Base-by-base conservation (phyloP, 116 monocot species). In the Phalaenopsis hybrid region DNA sequence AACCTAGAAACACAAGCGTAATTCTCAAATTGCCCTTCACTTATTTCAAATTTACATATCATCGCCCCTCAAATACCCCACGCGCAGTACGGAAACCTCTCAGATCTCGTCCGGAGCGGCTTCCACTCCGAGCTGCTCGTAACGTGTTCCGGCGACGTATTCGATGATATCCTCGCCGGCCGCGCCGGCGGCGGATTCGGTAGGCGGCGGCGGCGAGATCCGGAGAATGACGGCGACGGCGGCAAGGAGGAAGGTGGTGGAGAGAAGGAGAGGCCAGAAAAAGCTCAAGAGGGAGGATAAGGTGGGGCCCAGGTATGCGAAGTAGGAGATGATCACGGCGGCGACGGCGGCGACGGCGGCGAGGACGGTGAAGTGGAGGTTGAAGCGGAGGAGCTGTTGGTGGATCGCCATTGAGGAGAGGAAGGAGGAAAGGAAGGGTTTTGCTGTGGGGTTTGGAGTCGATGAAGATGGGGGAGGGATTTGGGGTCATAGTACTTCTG, bases 221-320 rank as follows among this genome's bases (percentile, higher is more conserved):
- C 86, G 43, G 83, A 87, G 83, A 51, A 94, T 79, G 44, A 92
- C 79, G 59, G 85, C 80, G 68, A 94, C 79, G 80, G 86, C 87
- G 58, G 81, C 82, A 59, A 94, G 89, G 79, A 90, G 85, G 89
- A 92, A 77, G 43, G 70, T 89, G 10, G 92, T 94, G 67, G 94
- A 94, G 77, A 92, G 84, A 55, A 94, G 86, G 10, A 94, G 89
- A 20, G 94, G 94, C 86, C 89, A 84, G 89, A 94, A 92, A 86
- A 90, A 94, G 88, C 82, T 41, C 31, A 92, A 74, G n/a, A 90
- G 81, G 80, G 85, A 41, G 70, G 80, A 72, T 75, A 94, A 33
- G 74, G 80, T 83, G 57, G 92, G 83, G 72, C 90, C 90, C 37
- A 79, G 44, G 81, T 57, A 50, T 31, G 85, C 44, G 80, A 90